Percentiles rank a stretch among this genome's conserved stretches.
Conservation (phyloP, 164 flowering plant species). For the Vitis rotundifolia region DNA sequence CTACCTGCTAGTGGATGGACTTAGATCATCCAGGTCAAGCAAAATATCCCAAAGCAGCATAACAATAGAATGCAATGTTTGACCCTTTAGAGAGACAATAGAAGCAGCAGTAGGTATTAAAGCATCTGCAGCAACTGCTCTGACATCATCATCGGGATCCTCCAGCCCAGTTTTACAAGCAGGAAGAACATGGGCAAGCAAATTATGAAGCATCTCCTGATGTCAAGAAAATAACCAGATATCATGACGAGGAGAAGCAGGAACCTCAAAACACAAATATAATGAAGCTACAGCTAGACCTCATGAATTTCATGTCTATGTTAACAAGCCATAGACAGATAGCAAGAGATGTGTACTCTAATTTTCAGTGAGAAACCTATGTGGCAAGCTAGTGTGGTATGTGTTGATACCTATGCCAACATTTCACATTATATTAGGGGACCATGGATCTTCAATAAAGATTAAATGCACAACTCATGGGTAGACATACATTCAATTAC, state of each 20-base stretch:
- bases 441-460: no score
- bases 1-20: constrained; percentile 99
- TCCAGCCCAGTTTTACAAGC: constrained; percentile 93
- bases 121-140: constrained; percentile 99
- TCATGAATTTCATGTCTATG: no score
- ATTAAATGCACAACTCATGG: no score
- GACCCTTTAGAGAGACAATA: constrained; percentile 68
- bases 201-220: constrained; percentile 86
- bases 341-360: no score
- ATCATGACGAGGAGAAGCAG: background rate
- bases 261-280: background rate
- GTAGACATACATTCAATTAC: no score
- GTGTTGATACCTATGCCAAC: no score
- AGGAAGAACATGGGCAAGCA: constrained; percentile 78
- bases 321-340: no score
- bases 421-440: no score
- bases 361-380: no score
- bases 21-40: constrained; percentile 96
- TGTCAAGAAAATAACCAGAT: constrained; percentile 6
- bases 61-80: constrained; percentile 69
- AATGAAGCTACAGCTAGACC: background rate
- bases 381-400: no score
- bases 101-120: constrained; percentile 82
- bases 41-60: constrained; percentile 98
- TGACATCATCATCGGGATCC: constrained; percentile 99